These are phyloP conservation scores for Phialemonium atrogriseum DNA, from an alignment of 2,329 filamentous ascomycete species.

Conservation along the genomic window DNA sequence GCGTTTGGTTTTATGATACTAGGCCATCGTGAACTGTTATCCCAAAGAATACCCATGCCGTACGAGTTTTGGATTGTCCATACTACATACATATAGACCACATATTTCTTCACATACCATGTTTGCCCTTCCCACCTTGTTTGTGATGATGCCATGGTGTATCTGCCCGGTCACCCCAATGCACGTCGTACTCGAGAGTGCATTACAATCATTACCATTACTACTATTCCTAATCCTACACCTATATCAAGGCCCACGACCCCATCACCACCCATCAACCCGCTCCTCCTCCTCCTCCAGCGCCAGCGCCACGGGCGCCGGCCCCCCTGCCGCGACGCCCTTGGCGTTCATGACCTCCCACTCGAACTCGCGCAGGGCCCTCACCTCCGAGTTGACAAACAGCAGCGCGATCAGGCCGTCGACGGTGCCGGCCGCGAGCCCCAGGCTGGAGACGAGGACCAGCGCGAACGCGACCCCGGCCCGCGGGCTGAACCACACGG, in stretches of 20 bases:
- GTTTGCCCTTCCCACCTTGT: too few species aligned
- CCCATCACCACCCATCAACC: too few species aligned
- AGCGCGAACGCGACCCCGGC: slow-evolving; percentile 75
- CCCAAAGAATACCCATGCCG: too few species aligned
- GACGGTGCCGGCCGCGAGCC: slow-evolving; percentile 65
- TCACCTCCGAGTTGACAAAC: slow-evolving; percentile 78
- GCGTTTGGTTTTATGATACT: too few species aligned
- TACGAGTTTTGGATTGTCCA: too few species aligned
- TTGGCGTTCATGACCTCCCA: slow-evolving; percentile 78
- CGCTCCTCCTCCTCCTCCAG: slow-evolving; percentile 1
- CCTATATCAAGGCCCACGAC: too few species aligned
- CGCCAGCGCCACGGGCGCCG: neutral
- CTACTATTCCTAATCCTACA: neutral
- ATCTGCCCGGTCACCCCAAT: neutral
- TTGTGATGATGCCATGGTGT: slow-evolving; percentile 1
- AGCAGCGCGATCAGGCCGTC: slow-evolving; percentile 81
- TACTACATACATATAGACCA: too few species aligned
- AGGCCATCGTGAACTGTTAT: too few species aligned
- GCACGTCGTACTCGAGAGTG: neutral
- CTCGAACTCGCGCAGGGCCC: slow-evolving; percentile 81
- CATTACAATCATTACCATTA: neutral
- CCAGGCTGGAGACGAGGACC: slow-evolving; percentile 70
- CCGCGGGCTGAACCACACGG: slow-evolving; percentile 74
- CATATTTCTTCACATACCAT: too few species aligned
- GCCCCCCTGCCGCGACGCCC: slow-evolving; percentile 25